phyloP scores from a whole-genome alignment of 208 protist species.

The Crithidia fasciculata region DNA sequence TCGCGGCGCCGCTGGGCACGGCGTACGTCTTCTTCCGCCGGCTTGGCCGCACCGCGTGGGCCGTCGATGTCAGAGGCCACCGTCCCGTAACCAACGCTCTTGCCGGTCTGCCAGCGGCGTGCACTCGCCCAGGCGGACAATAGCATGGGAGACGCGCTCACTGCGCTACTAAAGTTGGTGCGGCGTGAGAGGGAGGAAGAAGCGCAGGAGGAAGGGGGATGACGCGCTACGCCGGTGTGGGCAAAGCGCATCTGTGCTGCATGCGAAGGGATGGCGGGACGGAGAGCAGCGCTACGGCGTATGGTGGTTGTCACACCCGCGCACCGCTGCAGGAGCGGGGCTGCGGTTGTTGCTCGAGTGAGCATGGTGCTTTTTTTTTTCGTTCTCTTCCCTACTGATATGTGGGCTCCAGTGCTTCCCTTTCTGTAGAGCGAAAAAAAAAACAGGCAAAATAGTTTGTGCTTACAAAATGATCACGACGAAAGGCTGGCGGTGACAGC shows the following conservation, averaged over 20 bases:
- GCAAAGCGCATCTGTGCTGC: not conserved
- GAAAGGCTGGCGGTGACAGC: no score
- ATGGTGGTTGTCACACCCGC: not conserved
- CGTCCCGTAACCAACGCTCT: conserved; percentile 47
- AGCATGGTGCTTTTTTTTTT: not conserved
- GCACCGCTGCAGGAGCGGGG: conserved; percentile 6
- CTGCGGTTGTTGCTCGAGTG: not conserved
- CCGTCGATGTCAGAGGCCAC: conserved; percentile 73
- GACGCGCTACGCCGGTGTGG: not conserved
- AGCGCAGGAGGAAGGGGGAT: not conserved
- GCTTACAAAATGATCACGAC: no score
- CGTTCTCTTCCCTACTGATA: no score
- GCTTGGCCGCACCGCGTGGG: conserved; percentile 50
- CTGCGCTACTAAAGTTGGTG: not conserved
- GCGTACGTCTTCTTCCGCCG: conserved; percentile 58
- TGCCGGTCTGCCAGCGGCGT: conserved; percentile 30
- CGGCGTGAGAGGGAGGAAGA: not conserved
- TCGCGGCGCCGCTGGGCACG: conserved; percentile 42
- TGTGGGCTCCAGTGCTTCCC: no score
- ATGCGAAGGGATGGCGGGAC: not conserved
- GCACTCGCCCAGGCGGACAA: conserved; percentile 5
- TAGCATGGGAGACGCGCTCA: not conserved
- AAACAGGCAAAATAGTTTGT: not conserved
- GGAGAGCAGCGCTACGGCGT: not conserved
- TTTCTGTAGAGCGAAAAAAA: not conserved